A percentile compares a stretch with the other conserved stretches of the same genome.
phyloP scores from a whole-genome alignment of 176 grass and related monocot genomes.

The Zea luxurians region DNA sequence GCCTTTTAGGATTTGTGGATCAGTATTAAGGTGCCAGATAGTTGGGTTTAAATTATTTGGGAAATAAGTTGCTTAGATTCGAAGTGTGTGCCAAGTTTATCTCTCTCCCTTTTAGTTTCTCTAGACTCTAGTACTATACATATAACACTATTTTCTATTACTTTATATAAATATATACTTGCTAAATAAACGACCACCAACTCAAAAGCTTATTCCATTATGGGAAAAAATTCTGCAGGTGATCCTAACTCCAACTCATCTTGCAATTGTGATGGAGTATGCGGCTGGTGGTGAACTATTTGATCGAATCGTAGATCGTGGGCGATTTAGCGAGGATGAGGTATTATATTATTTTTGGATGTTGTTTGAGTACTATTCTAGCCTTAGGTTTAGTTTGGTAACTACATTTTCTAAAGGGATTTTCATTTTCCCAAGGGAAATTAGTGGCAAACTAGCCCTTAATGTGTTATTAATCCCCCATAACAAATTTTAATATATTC shows the following conservation, averaged over 20 bases:
- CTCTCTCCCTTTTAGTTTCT: neutral
- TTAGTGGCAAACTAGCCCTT: neutral
- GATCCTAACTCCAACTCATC: slow-evolving; percentile 62
- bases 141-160: neutral
- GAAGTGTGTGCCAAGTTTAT: neutral
- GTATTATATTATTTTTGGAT: slow-evolving; percentile 16
- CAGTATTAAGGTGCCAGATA: neutral
- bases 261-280: slow-evolving; percentile 85
- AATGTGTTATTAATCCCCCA: neutral
- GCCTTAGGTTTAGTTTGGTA: neutral
- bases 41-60: neutral
- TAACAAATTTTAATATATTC: slow-evolving; percentile 1
- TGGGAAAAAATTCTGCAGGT: slow-evolving; percentile 40
- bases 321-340: slow-evolving; percentile 73
- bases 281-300: slow-evolving; percentile 71
- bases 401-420: too few species aligned
- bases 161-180: neutral
- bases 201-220: slow-evolving; percentile 29
- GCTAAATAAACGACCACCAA: neutral
- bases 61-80: neutral
- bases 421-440: too few species aligned
- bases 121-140: neutral
- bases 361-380: neutral
- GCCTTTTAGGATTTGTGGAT: slow-evolving; percentile 24
- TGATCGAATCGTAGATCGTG: slow-evolving; percentile 58